Evolutionary conservation across 306 rosid genomes (phyloP).

Genomic region (Amphicarpaea edgeworthii): DNA sequence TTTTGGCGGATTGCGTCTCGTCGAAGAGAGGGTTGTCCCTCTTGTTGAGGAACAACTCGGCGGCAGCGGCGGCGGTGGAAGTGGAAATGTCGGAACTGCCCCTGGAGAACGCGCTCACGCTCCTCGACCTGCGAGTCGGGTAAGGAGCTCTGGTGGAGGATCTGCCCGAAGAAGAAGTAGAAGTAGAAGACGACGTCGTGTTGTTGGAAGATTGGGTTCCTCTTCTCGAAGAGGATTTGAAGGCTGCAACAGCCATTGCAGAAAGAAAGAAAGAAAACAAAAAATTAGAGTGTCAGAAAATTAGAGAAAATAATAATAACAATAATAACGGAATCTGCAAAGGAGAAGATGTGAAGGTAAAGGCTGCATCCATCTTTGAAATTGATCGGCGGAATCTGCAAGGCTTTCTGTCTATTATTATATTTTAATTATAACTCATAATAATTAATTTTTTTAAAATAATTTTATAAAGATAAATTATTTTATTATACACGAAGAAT

Average conservation of each 20-base stretch:
- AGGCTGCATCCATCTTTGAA: conserved; percentile 5
- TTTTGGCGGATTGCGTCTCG: conserved; percentile 28
- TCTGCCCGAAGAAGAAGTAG: conserved; percentile 45
- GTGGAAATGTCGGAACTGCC: conserved; percentile 45
- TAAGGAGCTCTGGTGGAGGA: conserved; percentile 53
- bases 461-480: too few species aligned
- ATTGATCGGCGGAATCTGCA: conserved; percentile 37
- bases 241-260: conserved; percentile 78
- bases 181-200: too few species aligned
- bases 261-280: background rate
- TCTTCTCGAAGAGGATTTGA: conserved; percentile 86
- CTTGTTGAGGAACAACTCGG: conserved; percentile 78
- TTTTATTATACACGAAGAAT: too few species aligned
- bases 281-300: background rate
- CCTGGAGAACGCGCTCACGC: conserved; percentile 81
- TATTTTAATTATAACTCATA: too few species aligned
- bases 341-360: background rate
- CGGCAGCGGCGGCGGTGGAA: too few species aligned
- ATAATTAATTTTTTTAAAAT: too few species aligned
- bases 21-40: conserved; percentile 87
- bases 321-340: too few species aligned
- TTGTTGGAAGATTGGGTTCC: conserved; percentile 49
- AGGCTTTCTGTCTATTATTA: background rate
- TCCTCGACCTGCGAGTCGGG: conserved; percentile 75
- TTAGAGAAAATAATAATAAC: background rate